A percentile compares a stretch with the other conserved stretches of the same genome.
phyloP scores from a whole-genome alignment of 768 basidiomycete genomes.

The Nevesoporus exiguus region DNA sequence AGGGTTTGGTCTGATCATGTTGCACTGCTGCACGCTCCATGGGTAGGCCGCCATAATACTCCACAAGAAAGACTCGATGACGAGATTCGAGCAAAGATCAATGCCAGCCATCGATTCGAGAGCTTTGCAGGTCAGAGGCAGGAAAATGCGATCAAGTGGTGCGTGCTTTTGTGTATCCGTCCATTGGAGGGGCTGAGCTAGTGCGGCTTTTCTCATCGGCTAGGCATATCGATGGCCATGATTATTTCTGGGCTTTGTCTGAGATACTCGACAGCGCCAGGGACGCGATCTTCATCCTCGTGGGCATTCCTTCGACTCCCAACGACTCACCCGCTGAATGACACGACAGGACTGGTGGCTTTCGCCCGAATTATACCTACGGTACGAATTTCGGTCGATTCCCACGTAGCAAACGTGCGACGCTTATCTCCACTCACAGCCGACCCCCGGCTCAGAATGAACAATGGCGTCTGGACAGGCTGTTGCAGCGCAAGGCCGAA shows the following conservation, averaged over 20 bases:
- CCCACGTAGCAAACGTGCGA: not conserved
- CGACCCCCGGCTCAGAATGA: slow-evolving; percentile 83
- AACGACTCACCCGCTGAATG: slow-evolving; percentile 1
- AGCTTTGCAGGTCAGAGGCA: slow-evolving; percentile 76
- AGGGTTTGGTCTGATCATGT: not conserved
- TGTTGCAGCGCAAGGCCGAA: slow-evolving; percentile 85
- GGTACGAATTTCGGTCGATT: slow-evolving; percentile 28
- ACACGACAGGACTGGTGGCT: slow-evolving; percentile 81
- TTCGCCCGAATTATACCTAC: slow-evolving; percentile 90
- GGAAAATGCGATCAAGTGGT: slow-evolving; percentile 83
- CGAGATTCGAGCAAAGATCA: slow-evolving; percentile 69
- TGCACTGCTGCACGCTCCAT: not conserved
- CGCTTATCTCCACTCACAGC: slow-evolving; percentile 16
- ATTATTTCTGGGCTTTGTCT: slow-evolving; percentile 94
- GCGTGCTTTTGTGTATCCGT: slow-evolving; percentile 11
- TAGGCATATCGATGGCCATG: slow-evolving; percentile 91
- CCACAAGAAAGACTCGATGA: slow-evolving; percentile 72
- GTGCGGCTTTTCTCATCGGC: not conserved
- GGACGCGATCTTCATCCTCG: slow-evolving; percentile 86
- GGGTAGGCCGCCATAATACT: slow-evolving; percentile 64
- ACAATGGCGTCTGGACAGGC: slow-evolving; percentile 84
- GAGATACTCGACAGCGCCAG: slow-evolving; percentile 82
- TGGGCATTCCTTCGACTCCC: slow-evolving; percentile 25
- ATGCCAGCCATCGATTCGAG: slow-evolving; percentile 73
- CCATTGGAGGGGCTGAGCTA: not conserved